Evolutionary conservation across 805 yeast species (phyloP).

Genomic region (Peterozyma xylosa): DNA sequence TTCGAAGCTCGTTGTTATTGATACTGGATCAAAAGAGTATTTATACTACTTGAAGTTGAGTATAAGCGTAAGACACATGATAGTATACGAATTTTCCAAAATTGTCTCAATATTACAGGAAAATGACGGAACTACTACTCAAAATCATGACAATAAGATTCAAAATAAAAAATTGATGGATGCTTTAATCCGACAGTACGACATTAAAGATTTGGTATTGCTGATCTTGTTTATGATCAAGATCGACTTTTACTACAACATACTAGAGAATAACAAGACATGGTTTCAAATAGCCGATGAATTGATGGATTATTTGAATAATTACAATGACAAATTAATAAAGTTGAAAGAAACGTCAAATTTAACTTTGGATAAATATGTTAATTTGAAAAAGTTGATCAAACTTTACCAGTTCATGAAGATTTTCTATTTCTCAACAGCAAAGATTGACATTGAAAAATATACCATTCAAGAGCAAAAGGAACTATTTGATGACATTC

Average conservation of each 20-base stretch:
- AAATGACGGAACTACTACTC: slow-evolving; percentile 29
- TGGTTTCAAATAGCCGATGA: slow-evolving; percentile 22
- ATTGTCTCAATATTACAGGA: slow-evolving; percentile 29
- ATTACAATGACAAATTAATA: slow-evolving; percentile 12
- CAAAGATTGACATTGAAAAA: slow-evolving; percentile 37
- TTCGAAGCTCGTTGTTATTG: neutral
- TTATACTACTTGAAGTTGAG: neutral
- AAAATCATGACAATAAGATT: slow-evolving; percentile 12
- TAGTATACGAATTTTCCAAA: slow-evolving; percentile 3
- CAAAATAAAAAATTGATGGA: slow-evolving; percentile 22
- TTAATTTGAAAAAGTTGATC: slow-evolving; percentile 14
- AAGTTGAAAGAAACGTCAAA: slow-evolving; percentile 18
- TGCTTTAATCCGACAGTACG: slow-evolving; percentile 2
- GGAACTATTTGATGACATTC: slow-evolving; percentile 36
- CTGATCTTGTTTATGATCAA: slow-evolving; percentile 29
- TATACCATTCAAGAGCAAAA: slow-evolving; percentile 29
- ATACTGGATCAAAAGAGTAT: neutral
- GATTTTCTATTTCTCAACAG: slow-evolving; percentile 38
- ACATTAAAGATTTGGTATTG: slow-evolving; percentile 19
- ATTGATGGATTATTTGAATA: slow-evolving; percentile 18
- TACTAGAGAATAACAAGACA: slow-evolving; percentile 30
- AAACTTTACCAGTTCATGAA: slow-evolving; percentile 24
- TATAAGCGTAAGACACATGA: slow-evolving; percentile 2
- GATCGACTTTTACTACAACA: slow-evolving; percentile 28
- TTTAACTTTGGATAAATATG: slow-evolving; percentile 12